phyloP scores from a whole-genome alignment of 2,329 filamentous ascomycete genomes.

The Scorias spongiosa region DNA sequence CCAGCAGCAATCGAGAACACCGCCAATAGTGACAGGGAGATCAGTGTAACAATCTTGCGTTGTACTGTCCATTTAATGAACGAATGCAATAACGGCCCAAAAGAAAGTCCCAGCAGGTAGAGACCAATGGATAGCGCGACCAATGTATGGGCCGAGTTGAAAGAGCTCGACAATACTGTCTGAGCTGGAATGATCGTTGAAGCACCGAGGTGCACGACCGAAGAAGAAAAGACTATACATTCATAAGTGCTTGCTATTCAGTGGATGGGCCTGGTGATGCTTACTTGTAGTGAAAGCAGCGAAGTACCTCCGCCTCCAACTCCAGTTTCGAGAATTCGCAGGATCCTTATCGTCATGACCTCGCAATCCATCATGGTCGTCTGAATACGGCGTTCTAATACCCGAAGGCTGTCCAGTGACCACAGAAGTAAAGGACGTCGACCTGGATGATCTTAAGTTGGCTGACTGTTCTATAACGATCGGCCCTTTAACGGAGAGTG shows the following conservation, averaged over 20 bases:
- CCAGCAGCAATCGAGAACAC: constrained; percentile 31
- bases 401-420: not conserved
- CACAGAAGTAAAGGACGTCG: not conserved
- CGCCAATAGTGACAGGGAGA: constrained; percentile 49
- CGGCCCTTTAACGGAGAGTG: not conserved
- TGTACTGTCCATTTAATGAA: constrained; percentile 57
- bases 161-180: constrained; percentile 21
- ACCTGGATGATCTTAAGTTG: not conserved
- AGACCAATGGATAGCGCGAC: constrained; percentile 42
- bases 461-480: not conserved
- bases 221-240: constrained; percentile 18
- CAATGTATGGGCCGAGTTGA: constrained; percentile 35
- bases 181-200: constrained; percentile 6
- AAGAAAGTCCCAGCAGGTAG: constrained; percentile 47
- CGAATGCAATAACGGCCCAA: constrained; percentile 55
- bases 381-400: not conserved
- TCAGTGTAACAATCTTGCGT: constrained; percentile 51
- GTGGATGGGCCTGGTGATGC: constrained; percentile 1
- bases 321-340: constrained; percentile 27
- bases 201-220: constrained; percentile 22
- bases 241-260: no score
- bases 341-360: not conserved
- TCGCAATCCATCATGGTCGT: not conserved
- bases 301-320: constrained; percentile 15
- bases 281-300: not conserved